Conservation (phyloP, 768 basidiomycete species). For the Suillus decipiens region DNA sequence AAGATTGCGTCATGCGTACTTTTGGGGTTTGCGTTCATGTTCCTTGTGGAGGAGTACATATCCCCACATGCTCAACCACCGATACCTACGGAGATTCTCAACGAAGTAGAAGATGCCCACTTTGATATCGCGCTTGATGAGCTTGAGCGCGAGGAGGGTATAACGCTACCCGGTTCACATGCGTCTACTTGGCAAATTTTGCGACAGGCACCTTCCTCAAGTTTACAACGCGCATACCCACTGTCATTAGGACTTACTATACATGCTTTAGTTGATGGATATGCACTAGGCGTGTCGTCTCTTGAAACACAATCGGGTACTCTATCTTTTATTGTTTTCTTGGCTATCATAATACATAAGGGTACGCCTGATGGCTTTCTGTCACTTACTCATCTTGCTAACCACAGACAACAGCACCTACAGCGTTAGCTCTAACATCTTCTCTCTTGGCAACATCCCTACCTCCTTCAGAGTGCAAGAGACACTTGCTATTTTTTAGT, state of each 20-base stretch:
- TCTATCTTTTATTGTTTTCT: slow-evolving; percentile 82
- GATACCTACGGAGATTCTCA: slow-evolving; percentile 9
- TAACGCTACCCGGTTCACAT: slow-evolving; percentile 12
- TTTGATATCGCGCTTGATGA: slow-evolving; percentile 69
- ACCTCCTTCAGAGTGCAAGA: slow-evolving; percentile 65
- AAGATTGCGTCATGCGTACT: slow-evolving; percentile 65
- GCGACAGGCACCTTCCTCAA: slow-evolving; percentile 19
- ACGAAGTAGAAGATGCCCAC: slow-evolving; percentile 37
- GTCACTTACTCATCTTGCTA: not conserved
- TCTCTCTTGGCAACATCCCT: slow-evolving; percentile 81
- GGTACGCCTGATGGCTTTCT: slow-evolving; percentile 39
- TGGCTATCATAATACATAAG: slow-evolving; percentile 93
- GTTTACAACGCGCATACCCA: slow-evolving; percentile 54
- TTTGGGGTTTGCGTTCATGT: slow-evolving; percentile 56
- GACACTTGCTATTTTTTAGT: slow-evolving; percentile 76
- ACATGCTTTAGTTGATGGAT: slow-evolving; percentile 90
- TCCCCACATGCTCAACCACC: slow-evolving; percentile 50
- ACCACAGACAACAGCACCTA: slow-evolving; percentile 63
- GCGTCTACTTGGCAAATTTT: slow-evolving; percentile 17
- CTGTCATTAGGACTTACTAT: slow-evolving; percentile 85
- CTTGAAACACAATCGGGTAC: slow-evolving; percentile 43
- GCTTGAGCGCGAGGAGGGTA: slow-evolving; percentile 46
- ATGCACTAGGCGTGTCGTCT: slow-evolving; percentile 84
- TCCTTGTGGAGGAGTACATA: slow-evolving; percentile 66
- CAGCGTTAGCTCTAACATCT: slow-evolving; percentile 85